These are phyloP conservation scores for Rubia tinctorum DNA, from an alignment of 305 asterid species.

Conservation along the genomic window DNA sequence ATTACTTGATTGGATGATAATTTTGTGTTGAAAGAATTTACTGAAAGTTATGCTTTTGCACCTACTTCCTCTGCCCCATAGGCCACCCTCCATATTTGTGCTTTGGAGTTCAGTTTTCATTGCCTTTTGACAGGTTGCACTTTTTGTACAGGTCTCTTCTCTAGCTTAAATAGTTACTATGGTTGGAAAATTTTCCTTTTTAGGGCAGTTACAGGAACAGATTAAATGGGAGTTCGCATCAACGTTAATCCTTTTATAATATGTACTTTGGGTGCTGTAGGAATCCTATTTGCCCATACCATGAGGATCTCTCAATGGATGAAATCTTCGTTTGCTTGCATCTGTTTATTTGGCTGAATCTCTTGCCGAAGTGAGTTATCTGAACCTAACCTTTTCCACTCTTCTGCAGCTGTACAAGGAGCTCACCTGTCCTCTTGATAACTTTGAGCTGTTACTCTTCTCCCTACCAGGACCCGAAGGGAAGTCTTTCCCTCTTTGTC, in stretches of 20 bases:
- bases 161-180: too few species aligned
- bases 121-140: background rate
- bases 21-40: background rate
- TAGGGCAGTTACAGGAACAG: background rate
- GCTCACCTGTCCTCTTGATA: constrained; percentile 87
- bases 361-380: background rate
- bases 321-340: background rate
- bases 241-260: background rate
- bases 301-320: background rate
- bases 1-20: background rate
- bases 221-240: background rate
- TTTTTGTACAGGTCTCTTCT: background rate
- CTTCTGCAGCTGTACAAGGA: constrained; percentile 80
- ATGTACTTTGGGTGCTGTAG: background rate
- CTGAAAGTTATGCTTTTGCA: background rate
- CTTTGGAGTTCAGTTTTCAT: background rate
- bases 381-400: background rate
- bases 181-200: background rate
- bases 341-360: background rate
- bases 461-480: constrained; percentile 84
- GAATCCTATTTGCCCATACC: background rate
- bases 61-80: background rate
- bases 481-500: constrained; percentile 82
- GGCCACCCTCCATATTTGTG: background rate
- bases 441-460: constrained; percentile 77